These are phyloP conservation scores for Lactarius evosmus DNA, from an alignment of 768 basidiomycete species.

Conservation along the genomic window DNA sequence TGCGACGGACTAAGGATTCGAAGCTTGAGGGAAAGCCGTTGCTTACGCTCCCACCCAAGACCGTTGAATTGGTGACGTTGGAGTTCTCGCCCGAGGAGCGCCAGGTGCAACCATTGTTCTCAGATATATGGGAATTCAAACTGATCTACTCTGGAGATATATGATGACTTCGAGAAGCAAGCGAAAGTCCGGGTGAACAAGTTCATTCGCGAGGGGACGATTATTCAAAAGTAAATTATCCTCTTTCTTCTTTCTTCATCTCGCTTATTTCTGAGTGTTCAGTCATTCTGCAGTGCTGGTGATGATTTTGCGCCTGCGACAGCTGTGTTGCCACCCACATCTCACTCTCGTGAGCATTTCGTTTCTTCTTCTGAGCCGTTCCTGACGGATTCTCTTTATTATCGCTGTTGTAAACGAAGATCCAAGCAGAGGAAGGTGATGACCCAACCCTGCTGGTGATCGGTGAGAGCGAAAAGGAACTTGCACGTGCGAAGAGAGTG, in stretches of 20 bases:
- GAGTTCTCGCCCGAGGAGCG: conserved; percentile 66
- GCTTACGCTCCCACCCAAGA: conserved; percentile 57
- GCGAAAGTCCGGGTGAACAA: conserved; percentile 55
- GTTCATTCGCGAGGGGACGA: conserved; percentile 60
- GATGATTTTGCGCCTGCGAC: conserved; percentile 72
- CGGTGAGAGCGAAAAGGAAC: conserved; percentile 51
- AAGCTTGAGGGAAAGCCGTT: conserved; percentile 64
- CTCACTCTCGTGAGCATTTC: conserved; percentile 54
- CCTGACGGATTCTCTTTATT: conserved; percentile 1
- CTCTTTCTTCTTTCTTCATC: background rate
- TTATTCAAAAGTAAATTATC: conserved; percentile 59
- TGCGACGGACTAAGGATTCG: conserved; percentile 74
- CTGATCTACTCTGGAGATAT: conserved; percentile 41
- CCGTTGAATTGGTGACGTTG: conserved; percentile 55
- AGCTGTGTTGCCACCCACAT: conserved; percentile 70
- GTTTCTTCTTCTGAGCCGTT: background rate
- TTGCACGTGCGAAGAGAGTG: conserved; percentile 47
- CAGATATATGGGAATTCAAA: no score
- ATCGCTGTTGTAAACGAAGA: conserved; percentile 30
- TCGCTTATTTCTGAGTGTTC: conserved; percentile 2
- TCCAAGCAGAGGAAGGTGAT: conserved; percentile 43
- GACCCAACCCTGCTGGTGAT: conserved; percentile 51
- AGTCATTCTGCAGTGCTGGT: conserved; percentile 52
- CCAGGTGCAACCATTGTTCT: conserved; percentile 40
- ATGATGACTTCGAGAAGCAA: conserved; percentile 53